Conservation (phyloP, 805 yeast species). For the Wickerhamomyces sydowiorum region DNA sequence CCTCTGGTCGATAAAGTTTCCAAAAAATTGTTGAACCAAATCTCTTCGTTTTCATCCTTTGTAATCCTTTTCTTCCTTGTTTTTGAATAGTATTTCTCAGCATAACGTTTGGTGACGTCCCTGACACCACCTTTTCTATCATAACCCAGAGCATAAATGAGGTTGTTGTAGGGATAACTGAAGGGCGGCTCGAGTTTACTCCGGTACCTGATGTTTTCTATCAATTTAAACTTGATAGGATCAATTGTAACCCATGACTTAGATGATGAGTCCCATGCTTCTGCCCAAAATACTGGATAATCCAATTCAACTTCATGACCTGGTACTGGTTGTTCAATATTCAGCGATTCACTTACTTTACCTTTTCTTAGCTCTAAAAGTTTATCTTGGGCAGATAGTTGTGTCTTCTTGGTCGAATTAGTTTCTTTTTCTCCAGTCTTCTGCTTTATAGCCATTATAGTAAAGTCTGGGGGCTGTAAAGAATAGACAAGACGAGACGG, state of each 20-base stretch:
- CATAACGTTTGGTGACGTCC: conserved; percentile 85
- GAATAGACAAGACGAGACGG: conserved; percentile 75
- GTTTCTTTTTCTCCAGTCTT: not conserved
- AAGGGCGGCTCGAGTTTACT: conserved; percentile 71
- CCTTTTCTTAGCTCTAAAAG: conserved; percentile 18
- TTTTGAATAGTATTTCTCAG: conserved; percentile 64
- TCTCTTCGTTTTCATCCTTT: conserved; percentile 41
- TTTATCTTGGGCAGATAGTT: conserved; percentile 9
- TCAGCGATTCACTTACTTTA: not conserved
- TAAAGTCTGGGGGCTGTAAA: conserved; percentile 86
- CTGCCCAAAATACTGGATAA: conserved; percentile 87
- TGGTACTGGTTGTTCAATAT: conserved; percentile 8
- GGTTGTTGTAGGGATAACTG: conserved; percentile 47
- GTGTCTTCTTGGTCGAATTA: not conserved
- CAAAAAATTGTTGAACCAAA: conserved; percentile 54
- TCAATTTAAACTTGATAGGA: conserved; percentile 57
- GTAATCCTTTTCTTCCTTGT: conserved; percentile 70
- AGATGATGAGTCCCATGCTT: conserved; percentile 78
- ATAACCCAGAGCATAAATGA: conserved; percentile 74
- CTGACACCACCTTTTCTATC: conserved; percentile 58
- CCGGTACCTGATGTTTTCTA: conserved; percentile 55
- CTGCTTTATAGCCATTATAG: conserved; percentile 24
- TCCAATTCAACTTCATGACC: conserved; percentile 20
- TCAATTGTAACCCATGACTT: conserved; percentile 84
- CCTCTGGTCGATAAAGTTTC: conserved; percentile 15